Conservation (phyloP, 805 yeast species). For the Sporopachydermia lactativora region DNA sequence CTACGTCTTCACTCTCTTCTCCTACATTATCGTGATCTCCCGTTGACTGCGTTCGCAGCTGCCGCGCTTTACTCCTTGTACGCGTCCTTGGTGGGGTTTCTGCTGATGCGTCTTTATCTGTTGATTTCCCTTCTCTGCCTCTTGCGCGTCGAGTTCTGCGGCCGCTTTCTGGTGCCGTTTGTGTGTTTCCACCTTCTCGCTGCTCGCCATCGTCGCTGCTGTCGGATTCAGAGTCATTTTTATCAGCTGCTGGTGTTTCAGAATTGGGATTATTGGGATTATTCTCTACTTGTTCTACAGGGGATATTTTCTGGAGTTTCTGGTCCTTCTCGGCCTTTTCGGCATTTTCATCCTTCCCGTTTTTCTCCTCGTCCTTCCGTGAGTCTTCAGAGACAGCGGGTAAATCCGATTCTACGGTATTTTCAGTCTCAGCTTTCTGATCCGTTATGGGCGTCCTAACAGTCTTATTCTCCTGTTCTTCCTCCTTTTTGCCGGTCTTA, state of each 20-base stretch:
- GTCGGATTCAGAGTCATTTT: too few species aligned
- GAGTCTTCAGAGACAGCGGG: too few species aligned
- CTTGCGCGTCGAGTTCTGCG: too few species aligned
- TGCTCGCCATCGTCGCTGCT: too few species aligned
- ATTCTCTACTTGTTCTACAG: too few species aligned
- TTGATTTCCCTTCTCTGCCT: not conserved
- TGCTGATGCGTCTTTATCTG: slow-evolving; percentile 3
- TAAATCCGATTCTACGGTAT: too few species aligned
- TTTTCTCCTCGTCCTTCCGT: too few species aligned
- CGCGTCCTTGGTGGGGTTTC: not conserved
- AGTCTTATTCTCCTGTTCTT: slow-evolving; percentile 2
- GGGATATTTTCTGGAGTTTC: slow-evolving; percentile 8
- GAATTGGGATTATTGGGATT: too few species aligned
- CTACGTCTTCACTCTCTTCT: too few species aligned
- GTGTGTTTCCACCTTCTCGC: too few species aligned
- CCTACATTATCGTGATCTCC: not conserved
- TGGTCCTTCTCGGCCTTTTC: slow-evolving; percentile 5
- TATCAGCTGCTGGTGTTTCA: too few species aligned
- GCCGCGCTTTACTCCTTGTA: not conserved
- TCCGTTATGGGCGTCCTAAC: slow-evolving; percentile 12
- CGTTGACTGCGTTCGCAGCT: not conserved
- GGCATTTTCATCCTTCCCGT: slow-evolving; percentile 9
- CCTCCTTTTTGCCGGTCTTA: slow-evolving; percentile 3
- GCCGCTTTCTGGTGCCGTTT: too few species aligned
- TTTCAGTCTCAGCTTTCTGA: slow-evolving; percentile 5